These are phyloP conservation scores for Colletotrichum navitas DNA, from an alignment of 2,329 filamentous ascomycete genomes.

Conservation along the genomic window DNA sequence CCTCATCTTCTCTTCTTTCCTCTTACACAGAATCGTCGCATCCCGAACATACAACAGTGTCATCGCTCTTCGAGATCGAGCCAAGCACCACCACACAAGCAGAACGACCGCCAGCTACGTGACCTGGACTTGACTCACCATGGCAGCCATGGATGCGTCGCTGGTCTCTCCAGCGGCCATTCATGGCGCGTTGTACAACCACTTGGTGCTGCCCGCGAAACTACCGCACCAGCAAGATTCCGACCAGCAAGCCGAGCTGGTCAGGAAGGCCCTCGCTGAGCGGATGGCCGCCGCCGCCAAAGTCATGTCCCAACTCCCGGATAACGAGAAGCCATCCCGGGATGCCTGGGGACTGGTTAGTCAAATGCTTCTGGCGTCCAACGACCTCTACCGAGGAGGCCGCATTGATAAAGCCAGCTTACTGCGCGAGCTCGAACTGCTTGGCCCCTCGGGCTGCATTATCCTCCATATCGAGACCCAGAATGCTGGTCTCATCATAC, in stretches of 20 bases:
- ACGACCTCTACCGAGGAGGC: conserved; percentile 18
- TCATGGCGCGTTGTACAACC: conserved; percentile 35
- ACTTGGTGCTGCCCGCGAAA: conserved; percentile 30
- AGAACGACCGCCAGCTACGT: background rate
- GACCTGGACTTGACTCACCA: no score
- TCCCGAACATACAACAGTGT: background rate
- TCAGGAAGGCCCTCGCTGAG: conserved; percentile 21
- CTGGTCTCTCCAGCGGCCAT: conserved; percentile 16
- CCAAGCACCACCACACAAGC: background rate
- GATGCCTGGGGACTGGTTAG: conserved; percentile 11
- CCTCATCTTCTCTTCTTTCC: background rate
- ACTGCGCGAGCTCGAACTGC: conserved; percentile 5
- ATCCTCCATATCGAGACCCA: conserved; percentile 44
- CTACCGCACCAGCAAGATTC: conserved; percentile 30
- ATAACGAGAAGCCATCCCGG: background rate
- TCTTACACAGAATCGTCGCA: no score
- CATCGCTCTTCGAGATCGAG: background rate
- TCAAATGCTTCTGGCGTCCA: conserved; percentile 20
- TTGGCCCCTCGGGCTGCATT: conserved; percentile 19
- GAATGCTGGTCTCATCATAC: conserved; percentile 51
- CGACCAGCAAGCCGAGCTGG: conserved; percentile 21
- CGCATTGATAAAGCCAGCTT: conserved; percentile 29
- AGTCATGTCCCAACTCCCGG: conserved; percentile 14
- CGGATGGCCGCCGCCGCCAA: conserved; percentile 21
- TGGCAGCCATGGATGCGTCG: conserved; percentile 3